Percentiles rank a stretch among this genome's conserved stretches.
Evolutionary conservation across 306 rosid species (phyloP).

Genomic region (Dalbergia cochinchinensis): DNA sequence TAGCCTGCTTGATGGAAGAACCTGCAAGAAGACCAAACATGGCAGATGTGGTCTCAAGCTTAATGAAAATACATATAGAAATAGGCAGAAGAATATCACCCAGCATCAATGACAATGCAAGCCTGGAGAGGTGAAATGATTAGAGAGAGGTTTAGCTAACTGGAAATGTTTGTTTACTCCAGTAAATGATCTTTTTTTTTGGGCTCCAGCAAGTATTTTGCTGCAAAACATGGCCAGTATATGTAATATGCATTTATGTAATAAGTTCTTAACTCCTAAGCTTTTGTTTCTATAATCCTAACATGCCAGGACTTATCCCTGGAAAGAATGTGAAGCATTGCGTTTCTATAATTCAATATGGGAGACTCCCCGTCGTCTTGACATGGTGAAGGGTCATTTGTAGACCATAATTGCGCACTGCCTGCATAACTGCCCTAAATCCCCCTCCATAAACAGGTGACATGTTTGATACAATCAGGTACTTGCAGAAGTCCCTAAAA

Average conservation of each 20-base stretch:
- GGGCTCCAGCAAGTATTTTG: not conserved
- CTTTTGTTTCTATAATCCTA: conserved; percentile 53
- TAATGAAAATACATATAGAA: conserved; percentile 45
- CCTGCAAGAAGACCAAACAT: conserved; percentile 52
- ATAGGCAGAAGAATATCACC: conserved; percentile 27
- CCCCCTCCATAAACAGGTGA: conserved; percentile 73
- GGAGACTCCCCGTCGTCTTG: conserved; percentile 68
- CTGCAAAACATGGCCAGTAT: not conserved
- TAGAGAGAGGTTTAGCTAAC: conserved; percentile 30
- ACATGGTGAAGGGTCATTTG: conserved; percentile 70
- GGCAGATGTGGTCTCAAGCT: conserved; percentile 52
- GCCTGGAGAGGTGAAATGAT: conserved; percentile 42
- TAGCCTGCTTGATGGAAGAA: conserved; percentile 61
- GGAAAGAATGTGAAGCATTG: conserved; percentile 27
- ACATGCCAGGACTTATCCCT: conserved; percentile 53
- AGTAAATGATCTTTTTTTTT: not conserved
- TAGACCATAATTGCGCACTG: conserved; percentile 77
- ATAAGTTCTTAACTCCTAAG: not conserved
- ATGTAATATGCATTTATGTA: not conserved
- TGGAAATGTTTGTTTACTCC: not conserved
- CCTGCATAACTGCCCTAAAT: conserved; percentile 68
- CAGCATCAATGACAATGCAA: not conserved
- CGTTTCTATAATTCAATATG: conserved; percentile 20
- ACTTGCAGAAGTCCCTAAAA: conserved; percentile 71
- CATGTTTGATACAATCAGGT: conserved; percentile 69